Base-by-base conservation (phyloP, 108 stramenopile species). In the Pseudonitzschia multiseries region DNA sequence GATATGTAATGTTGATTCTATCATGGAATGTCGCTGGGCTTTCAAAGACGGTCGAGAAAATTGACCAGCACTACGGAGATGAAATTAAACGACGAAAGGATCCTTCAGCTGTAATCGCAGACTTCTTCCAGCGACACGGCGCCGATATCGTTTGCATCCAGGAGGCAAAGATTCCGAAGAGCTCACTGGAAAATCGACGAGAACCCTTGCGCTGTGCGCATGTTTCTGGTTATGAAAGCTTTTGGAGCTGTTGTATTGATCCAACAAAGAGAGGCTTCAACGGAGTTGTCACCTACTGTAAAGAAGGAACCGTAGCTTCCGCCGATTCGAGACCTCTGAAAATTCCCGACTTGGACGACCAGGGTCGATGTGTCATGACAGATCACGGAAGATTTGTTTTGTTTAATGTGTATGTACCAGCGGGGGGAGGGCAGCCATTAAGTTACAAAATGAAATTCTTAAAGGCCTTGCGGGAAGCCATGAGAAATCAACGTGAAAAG, bases 401-500 rank as follows among this genome's bases (percentile, higher is more conserved):
- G 10, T 96, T 96, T 69, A 97, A 97, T 81, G 93, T 96, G 0
- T 97, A 97, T 66, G 96, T 89, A n/a, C 96, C 96, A 2, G 84
- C 86, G 51, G 86, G 82, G 13, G 78, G 76, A 22, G 82, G 78
- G 36, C 76, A 80, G n/a, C 81, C 79, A 0, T 46, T 91, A 46
- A 63, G 78, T 28, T 80, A 82, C 67, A 90, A 89, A 57, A 90
- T 95, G 90, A 87, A 83, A 66, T 97, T 96, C 74, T 80, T 94
- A 31, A 78, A 87, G 65, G 93, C 91, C 0, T 72, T 97, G 29
- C 83, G 84, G 14, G 71, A 76, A 27, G 88, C 91, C 2, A 94
- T 96, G 89, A 65, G 76, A 42, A 56, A 59, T 2, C 84, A 95
- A 72, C 76, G 93, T 12, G 64, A 73, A 12, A 42, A 53, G 12